Conservation (phyloP, 441 rosid genomes). For the Croton laevigatus region DNA sequence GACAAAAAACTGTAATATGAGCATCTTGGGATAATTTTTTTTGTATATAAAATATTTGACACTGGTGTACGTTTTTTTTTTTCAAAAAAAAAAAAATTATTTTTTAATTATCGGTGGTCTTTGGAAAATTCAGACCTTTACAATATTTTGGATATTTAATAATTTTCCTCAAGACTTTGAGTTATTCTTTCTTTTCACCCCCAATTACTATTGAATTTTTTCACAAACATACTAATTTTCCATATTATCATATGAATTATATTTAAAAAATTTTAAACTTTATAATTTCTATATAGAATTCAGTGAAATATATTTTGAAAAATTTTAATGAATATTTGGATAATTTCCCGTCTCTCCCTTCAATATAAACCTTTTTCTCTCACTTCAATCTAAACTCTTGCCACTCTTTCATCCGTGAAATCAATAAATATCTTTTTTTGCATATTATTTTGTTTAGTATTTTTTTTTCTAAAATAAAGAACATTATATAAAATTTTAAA, state of each 20-base stretch:
- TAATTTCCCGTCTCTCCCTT: no score
- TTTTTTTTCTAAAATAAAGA: no score
- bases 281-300: not conserved
- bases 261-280: not conserved
- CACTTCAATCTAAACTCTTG: no score
- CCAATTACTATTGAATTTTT: not conserved
- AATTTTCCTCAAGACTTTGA: not conserved
- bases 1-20: conserved; percentile 17
- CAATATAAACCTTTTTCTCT: no score
- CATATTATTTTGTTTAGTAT: no score
- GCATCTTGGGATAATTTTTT: conserved; percentile 10
- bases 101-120: not conserved
- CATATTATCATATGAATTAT: no score
- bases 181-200: not conserved
- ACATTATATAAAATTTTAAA: no score
- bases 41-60: not conserved
- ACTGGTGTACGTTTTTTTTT: not conserved
- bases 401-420: no score
- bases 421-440: no score
- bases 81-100: no score
- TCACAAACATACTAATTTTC: not conserved
- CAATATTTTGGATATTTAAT: not conserved
- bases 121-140: not conserved
- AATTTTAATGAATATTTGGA: no score
- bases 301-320: not conserved